phyloP scores from a whole-genome alignment of 306 rosid genomes.

The Alnus rubra region DNA sequence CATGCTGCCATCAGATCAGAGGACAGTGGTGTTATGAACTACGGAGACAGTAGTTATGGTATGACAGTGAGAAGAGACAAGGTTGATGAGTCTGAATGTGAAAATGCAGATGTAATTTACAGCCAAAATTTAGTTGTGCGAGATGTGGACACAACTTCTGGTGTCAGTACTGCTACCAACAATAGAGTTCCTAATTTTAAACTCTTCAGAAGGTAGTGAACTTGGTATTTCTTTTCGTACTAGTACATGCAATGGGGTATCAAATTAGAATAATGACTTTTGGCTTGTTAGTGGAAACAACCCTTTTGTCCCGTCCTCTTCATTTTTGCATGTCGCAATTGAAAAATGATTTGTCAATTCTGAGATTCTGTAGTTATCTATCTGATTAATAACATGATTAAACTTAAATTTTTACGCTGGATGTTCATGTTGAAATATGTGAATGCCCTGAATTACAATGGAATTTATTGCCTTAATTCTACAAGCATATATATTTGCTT shows the following conservation, averaged over 20 bases:
- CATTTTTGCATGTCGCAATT: background rate
- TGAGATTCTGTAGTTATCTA: background rate
- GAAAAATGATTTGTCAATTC: background rate
- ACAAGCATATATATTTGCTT: no score
- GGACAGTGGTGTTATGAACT: conserved; percentile 28
- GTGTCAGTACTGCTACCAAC: conserved; percentile 36
- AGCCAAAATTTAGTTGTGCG: conserved; percentile 67
- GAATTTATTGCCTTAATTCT: conserved; percentile 9
- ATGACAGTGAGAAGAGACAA: conserved; percentile 45
- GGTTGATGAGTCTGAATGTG: conserved; percentile 48
- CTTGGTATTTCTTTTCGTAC: conserved; percentile 20
- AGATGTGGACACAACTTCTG: conserved; percentile 30
- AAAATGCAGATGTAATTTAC: conserved; percentile 50
- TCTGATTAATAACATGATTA: background rate
- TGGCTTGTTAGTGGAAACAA: background rate
- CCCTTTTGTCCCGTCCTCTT: background rate
- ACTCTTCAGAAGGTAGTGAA: conserved; percentile 71
- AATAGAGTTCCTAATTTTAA: conserved; percentile 60
- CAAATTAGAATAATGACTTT: background rate
- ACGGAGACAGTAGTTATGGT: conserved; percentile 30
- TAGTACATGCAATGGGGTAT: background rate
- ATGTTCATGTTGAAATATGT: background rate
- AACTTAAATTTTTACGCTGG: conserved; percentile 4
- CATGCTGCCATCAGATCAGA: conserved; percentile 13
- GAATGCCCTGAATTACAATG: conserved; percentile 13